Conservation (phyloP, 306 rosid species). For the Potentilla sterilis region DNA sequence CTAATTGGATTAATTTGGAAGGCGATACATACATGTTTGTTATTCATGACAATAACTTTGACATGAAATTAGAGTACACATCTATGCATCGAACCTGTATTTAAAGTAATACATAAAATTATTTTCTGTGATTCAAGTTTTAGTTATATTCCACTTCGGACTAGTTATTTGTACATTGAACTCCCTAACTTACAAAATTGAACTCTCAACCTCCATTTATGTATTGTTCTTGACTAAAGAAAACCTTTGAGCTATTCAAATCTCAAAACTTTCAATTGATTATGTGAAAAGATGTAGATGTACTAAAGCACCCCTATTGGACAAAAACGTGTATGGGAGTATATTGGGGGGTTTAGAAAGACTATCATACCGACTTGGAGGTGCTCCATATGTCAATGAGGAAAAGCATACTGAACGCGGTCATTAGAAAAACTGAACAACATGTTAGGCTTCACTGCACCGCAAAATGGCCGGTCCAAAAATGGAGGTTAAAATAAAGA, state of each 20-base stretch:
- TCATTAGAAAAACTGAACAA: neutral
- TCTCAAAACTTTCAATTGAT: neutral
- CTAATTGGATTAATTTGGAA: neutral
- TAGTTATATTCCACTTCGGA: neutral
- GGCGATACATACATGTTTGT: neutral
- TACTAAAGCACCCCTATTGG: neutral
- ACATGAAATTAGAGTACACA: neutral
- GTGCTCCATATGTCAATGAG: slow-evolving; percentile 8
- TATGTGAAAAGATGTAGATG: neutral
- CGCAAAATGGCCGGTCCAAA: slow-evolving; percentile 9
- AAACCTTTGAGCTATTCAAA: neutral
- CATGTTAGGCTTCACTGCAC: slow-evolving; percentile 5
- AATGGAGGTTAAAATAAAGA: neutral
- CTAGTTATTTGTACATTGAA: no score
- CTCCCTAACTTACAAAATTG: neutral
- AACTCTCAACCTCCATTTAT: neutral
- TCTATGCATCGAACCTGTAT: rapidly evolving
- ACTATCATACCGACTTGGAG: neutral
- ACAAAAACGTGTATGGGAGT: neutral
- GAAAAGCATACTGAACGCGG: slow-evolving; percentile 4
- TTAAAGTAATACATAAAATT: neutral
- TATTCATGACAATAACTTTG: neutral
- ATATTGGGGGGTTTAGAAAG: neutral
- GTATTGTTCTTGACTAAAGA: neutral
- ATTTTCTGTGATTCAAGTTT: neutral